Evolutionary conservation across 2,329 filamentous ascomycete genomes (phyloP).

Genomic region (Raffaelea albimanens): DNA sequence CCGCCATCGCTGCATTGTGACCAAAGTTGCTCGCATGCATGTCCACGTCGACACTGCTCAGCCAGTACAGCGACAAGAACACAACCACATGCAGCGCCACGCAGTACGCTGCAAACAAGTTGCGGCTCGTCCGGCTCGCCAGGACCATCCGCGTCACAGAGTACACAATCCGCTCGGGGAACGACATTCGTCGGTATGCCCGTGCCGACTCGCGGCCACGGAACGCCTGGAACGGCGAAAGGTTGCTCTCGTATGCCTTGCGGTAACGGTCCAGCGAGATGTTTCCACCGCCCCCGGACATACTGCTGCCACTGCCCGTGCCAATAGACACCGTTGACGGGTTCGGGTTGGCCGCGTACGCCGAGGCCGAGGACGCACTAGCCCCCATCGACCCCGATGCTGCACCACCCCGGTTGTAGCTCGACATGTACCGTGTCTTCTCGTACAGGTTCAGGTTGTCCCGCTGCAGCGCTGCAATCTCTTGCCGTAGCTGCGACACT

Average conservation of each 20-base stretch:
- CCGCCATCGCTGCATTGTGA: slow-evolving; percentile 33
- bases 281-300: slow-evolving; percentile 49
- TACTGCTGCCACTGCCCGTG: slow-evolving; percentile 37
- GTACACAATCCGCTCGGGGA: slow-evolving; percentile 84
- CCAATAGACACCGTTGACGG: slow-evolving; percentile 58
- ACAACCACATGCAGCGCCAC: slow-evolving; percentile 80
- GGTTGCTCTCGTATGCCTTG: slow-evolving; percentile 86
- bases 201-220: slow-evolving; percentile 84
- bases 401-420: slow-evolving; percentile 69
- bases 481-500: slow-evolving; percentile 78
- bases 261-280: slow-evolving; percentile 71
- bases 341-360: slow-evolving; percentile 59
- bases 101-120: slow-evolving; percentile 89
- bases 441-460: slow-evolving; percentile 96
- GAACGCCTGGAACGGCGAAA: slow-evolving; percentile 94
- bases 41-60: slow-evolving; percentile 60
- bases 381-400: slow-evolving; percentile 4
- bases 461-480: slow-evolving; percentile 85
- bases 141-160: slow-evolving; percentile 85
- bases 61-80: slow-evolving; percentile 78
- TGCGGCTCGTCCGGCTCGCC: slow-evolving; percentile 80
- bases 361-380: slow-evolving; percentile 47
- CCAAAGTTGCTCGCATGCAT: slow-evolving; percentile 49
- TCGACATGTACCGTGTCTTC: slow-evolving; percentile 87
- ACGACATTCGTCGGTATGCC: slow-evolving; percentile 85